Evolutionary conservation across 345 rosid genomes (phyloP), one percentile per base, ranked within the genome.

Genomic region (Gossypium rotundifolium): DNA sequence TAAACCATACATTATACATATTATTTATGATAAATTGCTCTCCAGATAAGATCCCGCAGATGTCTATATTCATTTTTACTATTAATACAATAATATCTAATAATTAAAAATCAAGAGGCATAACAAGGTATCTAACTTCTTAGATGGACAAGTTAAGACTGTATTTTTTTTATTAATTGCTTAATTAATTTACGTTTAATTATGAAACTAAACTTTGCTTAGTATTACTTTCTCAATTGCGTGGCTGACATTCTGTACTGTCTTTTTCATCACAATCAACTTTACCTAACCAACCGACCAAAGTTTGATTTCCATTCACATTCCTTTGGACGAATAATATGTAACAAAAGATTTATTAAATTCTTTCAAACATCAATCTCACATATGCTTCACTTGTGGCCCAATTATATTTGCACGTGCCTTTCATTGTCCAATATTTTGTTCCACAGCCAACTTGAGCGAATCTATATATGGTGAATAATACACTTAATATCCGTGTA

Each of bases 211-310:
- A 59, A 25, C 42, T 11, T 54, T 51, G 8, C n/a, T 48, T 20
- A 16, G 53, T 83, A 17, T 52, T 71, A n/a, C 79, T 55, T 70
- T 79, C 77, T 9, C n/a, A 22, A 23, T 71, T 22, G 57, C 25
- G 38, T 11, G 57, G 1, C 57, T 14, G 9, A 52, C 20, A 52
- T 52, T 52, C 0, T 52, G n/a, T 52, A 45, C 14, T 6, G 59
- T 9, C 25, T n/a, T 54, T 7, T 9, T 54, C 59, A 45, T 67
- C 38, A 70, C 20, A 70, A 40, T n/a, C 57, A 53, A 69, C 82
- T 76, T 81, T 79, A 79, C 86, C 85, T 78, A 83, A 84, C 79
- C 76, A 74, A 69, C 86, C 84, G 80, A 76, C 83, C 3, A 66
- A 66, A 25, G 20, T 54, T 54, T 7, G 59, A 54, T n/a, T 54